Evolutionary conservation across 306 rosid genomes (phyloP), one percentile per base, ranked within the genome.

Genomic region (Medicago lupulina): DNA sequence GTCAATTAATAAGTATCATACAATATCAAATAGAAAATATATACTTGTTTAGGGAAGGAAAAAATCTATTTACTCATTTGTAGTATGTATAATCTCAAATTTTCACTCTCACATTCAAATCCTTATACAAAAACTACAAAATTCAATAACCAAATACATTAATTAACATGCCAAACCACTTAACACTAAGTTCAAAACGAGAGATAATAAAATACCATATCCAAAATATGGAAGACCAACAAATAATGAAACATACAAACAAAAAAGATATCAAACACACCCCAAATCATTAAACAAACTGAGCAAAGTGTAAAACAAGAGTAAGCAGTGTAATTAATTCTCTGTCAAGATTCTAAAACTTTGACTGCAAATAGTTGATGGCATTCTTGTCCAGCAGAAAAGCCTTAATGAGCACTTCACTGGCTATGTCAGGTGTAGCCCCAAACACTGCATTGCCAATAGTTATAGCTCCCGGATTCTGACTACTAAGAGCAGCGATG

Each of bases 361-460:
- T 78, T 36, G 83, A 64, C 28, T 74, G 73, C 38, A 85, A 67
- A 70, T 78, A 16, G 13, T 23, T 6, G 11, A 78, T 13, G 38
- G 21, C 2, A 8, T 1, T 7, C 0, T 11, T 59, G n/a, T 81
- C 85, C 79, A 81, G 57, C 0, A 57, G 79, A 25, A 84, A 84
- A 55, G 76, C 79, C 76, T 65, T 81, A 7, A 3, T 23, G 3
- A 85, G 83, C 71, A 81, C 69, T 0, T 74, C 76, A 3, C 38
- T 41, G 40, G 72, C 31, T 2, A 81, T 78, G 4, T 7, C 2
- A 2, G 81, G 85, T 0, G 50, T 85, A 58, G 88, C 68, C n/a
- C 88, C 88, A 34, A 81, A 85, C 38, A 78, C 76, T 0, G 83
- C 81, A 78, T 74, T 85, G 61, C 53, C 81, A 70, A 85, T 58